A percentile compares a stretch with the other conserved stretches of the same genome.
phyloP scores from a whole-genome alignment of 1,139 yeast species.

The Maudiozyma humilis region DNA sequence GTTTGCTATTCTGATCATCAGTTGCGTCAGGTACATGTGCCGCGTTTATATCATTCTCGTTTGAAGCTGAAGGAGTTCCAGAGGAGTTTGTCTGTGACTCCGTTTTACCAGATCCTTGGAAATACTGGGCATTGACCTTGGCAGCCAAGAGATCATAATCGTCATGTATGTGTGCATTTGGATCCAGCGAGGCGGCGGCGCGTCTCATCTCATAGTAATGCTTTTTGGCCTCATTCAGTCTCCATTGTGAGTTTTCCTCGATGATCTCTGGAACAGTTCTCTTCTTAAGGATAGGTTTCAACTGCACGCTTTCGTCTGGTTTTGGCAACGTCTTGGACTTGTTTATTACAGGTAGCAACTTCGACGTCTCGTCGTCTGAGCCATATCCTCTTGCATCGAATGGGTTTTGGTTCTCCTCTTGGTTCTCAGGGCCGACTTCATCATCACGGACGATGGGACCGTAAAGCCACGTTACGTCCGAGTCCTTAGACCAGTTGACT shows the following conservation, averaged over 20 bases:
- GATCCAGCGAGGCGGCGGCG: slow-evolving; percentile 22
- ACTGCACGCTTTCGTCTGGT: slow-evolving; percentile 11
- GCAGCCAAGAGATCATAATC: slow-evolving; percentile 55
- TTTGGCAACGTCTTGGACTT: slow-evolving; percentile 5
- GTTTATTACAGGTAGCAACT: slow-evolving; percentile 18
- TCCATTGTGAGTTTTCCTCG: slow-evolving; percentile 32
- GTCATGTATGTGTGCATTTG: slow-evolving; percentile 24
- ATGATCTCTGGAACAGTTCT: slow-evolving; percentile 67
- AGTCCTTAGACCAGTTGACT: slow-evolving; percentile 73
- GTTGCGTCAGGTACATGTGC: no score
- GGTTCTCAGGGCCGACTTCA: slow-evolving; percentile 17
- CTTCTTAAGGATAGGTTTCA: slow-evolving; percentile 74
- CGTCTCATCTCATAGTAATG: slow-evolving; percentile 25
- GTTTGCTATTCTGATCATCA: no score
- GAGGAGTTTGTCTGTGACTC: slow-evolving; percentile 6
- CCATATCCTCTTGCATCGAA: slow-evolving; percentile 28
- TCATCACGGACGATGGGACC: slow-evolving; percentile 44
- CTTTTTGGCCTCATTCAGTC: slow-evolving; percentile 30
- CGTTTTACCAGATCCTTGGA: slow-evolving; percentile 8
- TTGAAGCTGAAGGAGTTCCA: neutral
- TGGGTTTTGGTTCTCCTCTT: slow-evolving; percentile 8
- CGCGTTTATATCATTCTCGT: neutral
- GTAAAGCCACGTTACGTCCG: slow-evolving; percentile 75
- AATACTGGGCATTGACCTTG: slow-evolving; percentile 51
- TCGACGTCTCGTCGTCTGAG: slow-evolving; percentile 38